Evolutionary conservation across 768 basidiomycete genomes (phyloP), one percentile per base, ranked within the genome.

Genomic region (Chiua virens): DNA sequence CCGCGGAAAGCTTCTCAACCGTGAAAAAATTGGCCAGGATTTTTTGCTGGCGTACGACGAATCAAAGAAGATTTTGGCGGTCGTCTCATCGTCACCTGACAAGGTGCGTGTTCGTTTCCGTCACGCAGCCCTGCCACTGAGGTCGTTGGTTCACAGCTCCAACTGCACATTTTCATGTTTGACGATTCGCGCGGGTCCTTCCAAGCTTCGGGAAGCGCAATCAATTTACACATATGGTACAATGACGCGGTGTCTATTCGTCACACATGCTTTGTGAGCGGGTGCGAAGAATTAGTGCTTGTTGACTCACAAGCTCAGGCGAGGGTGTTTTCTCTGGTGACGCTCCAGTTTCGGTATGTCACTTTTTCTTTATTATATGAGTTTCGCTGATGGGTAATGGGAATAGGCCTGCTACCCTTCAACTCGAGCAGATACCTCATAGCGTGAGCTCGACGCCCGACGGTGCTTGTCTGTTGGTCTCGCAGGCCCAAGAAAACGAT

Each of bases 31-130:
- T 14, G 81, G 78, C 0, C 60, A 69, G 4, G 68, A 75, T 7
- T 69, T 73, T 41, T n/a, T 78, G 8, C 45, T 83, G 5, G 71
- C 82, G 0, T 81, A 75, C 51, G 80, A 85, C 41, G 81, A 84
- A 55, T 61, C 68, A 10, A 79, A 74, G 53, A 73, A 76, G 3
- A 73, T 78, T 62, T 56, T 85, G 18, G 73, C 74, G 0, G 50
- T 83, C 0, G 76, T 79, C 47, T 67, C 74, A 6, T 59, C 71
- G 49, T 67, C 74, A 6, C 59, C 71, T 0, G 67, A 66, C 5
- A 80, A 75, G 69, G 80, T 75, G 20, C 3, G 49, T 40, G 0
- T 44, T 37, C 11, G 3, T 25, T 22, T 32, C n/a, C 6, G 21
- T 42, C 0, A 30, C 9, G 15, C 15, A 34, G 15, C 5, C 17